These are phyloP conservation scores for Daldinia bambusicola DNA, from an alignment of 495 filamentous ascomycete genomes.

Conservation along the genomic window DNA sequence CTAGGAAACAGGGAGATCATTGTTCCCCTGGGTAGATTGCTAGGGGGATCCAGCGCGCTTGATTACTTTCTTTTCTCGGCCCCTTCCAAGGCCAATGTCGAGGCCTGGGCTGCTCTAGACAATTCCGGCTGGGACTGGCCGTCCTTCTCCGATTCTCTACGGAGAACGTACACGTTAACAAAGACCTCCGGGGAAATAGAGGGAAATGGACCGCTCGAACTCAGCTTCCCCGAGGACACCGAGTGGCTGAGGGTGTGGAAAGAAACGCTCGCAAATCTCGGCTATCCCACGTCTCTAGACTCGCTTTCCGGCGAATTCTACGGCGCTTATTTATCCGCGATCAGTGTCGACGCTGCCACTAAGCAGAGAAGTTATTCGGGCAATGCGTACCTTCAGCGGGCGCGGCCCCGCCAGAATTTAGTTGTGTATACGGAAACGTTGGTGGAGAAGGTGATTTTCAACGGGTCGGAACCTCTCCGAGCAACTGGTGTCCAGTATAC, in stretches of 20 bases:
- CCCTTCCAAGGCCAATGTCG: conserved; percentile 38
- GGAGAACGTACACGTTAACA: neutral
- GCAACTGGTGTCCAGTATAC: neutral
- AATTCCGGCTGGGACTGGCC: conserved; percentile 55
- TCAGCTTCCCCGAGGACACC: conserved; percentile 21
- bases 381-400: conserved; percentile 2
- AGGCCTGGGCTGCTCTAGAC: conserved; percentile 55
- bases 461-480: neutral
- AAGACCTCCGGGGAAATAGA: conserved; percentile 8
- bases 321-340: neutral
- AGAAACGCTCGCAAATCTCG: conserved; percentile 23
- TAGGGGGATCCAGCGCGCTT: conserved; percentile 40
- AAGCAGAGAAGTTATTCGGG: conserved; percentile 12
- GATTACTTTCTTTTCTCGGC: conserved; percentile 37
- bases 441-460: neutral
- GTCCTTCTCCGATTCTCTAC: conserved; percentile 42
- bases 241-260: conserved; percentile 43
- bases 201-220: conserved; percentile 33
- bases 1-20: neutral
- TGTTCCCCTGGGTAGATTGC: conserved; percentile 33
- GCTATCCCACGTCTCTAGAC: neutral
- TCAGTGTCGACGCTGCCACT: neutral
- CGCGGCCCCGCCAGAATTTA: neutral
- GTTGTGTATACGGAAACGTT: neutral
- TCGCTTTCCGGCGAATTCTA: neutral